phyloP scores from a whole-genome alignment of 163 green algal species.

The Prototheca stagnorum region DNA sequence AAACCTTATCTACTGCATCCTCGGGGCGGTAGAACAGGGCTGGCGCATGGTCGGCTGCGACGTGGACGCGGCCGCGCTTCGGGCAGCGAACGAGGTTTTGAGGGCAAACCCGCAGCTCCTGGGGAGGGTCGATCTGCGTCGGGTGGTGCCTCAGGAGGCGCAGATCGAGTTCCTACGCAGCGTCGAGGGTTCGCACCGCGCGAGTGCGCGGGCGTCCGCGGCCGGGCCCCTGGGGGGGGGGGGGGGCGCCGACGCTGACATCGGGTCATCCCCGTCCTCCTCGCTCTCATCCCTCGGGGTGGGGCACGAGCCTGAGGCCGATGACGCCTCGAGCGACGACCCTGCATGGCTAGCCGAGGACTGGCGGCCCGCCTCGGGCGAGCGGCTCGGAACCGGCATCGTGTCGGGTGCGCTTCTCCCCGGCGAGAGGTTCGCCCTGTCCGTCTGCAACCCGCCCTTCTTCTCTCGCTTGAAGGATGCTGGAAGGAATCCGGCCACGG shows the following conservation, averaged over 20 bases:
- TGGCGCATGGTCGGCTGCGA: slow-evolving; percentile 76
- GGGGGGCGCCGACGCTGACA: too few relatives aligned
- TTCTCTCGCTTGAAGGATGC: slow-evolving; percentile 60
- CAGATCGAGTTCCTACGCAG: not conserved
- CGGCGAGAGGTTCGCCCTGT: slow-evolving; percentile 46
- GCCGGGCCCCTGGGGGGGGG: too few relatives aligned
- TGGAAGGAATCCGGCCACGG: slow-evolving; percentile 48
- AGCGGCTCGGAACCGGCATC: not conserved
- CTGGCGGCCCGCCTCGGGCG: too few relatives aligned
- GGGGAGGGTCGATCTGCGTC: slow-evolving; percentile 38
- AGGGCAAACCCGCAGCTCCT: slow-evolving; percentile 45
- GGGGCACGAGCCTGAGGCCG: too few relatives aligned
- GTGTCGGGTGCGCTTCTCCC: not conserved
- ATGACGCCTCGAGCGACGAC: too few relatives aligned
- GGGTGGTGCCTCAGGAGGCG: slow-evolving; percentile 13
- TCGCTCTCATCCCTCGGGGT: too few relatives aligned
- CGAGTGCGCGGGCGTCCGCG: too few relatives aligned
- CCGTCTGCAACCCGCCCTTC: slow-evolving; percentile 95
- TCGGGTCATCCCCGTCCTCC: too few relatives aligned
- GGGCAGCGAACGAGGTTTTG: slow-evolving; percentile 32
- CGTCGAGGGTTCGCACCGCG: too few relatives aligned
- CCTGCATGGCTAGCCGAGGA: too few relatives aligned
- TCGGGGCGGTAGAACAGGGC: slow-evolving; percentile 55
- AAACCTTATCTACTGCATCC: slow-evolving; percentile 79
- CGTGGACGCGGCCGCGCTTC: slow-evolving; percentile 41